phyloP scores from a whole-genome alignment of 768 basidiomycete species.

The Boletus tylopilopsis region DNA sequence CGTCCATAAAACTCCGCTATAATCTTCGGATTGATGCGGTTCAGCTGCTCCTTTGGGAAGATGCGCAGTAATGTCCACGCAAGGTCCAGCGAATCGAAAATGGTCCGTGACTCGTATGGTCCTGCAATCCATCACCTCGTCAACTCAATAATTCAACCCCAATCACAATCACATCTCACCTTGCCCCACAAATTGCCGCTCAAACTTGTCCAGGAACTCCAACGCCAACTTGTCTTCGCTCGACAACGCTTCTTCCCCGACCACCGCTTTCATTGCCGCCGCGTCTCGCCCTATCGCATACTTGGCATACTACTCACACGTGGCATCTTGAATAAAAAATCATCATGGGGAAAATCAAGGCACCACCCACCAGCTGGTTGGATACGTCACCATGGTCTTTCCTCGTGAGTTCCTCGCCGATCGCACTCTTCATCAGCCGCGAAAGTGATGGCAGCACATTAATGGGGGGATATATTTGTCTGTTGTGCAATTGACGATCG shows the following conservation, averaged over 20 bases:
- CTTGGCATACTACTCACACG: constrained; percentile 81
- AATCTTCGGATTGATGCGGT: constrained; percentile 97
- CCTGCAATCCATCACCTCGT: constrained; percentile 43
- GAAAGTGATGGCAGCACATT: constrained; percentile 98
- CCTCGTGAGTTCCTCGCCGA: constrained; percentile 94
- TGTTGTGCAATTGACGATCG: constrained; percentile 95
- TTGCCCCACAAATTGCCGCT: constrained; percentile 96
- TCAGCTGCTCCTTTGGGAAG: constrained; percentile 98
- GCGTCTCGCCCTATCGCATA: constrained; percentile 98
- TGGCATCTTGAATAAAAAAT: constrained; percentile 14
- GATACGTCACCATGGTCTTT: constrained; percentile 99
- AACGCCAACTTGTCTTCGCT: constrained; percentile 94
- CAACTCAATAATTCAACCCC: neutral
- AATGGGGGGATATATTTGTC: constrained; percentile 98
- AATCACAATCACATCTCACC: constrained; percentile 42
- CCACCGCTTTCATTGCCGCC: constrained; percentile 98
- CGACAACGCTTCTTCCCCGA: constrained; percentile 96
- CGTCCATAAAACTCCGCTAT: constrained; percentile 90
- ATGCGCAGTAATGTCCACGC: constrained; percentile 96
- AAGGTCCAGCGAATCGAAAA: constrained; percentile 96
- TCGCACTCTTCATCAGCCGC: constrained; percentile 99
- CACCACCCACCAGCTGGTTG: constrained; percentile 82
- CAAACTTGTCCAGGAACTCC: constrained; percentile 97
- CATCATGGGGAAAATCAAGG: constrained; percentile 18
- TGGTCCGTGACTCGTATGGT: constrained; percentile 89